Evolutionary conservation across 2,329 filamentous ascomycete genomes (phyloP), one percentile per base, ranked within the genome.

Genomic region (Exserohilum turcica): DNA sequence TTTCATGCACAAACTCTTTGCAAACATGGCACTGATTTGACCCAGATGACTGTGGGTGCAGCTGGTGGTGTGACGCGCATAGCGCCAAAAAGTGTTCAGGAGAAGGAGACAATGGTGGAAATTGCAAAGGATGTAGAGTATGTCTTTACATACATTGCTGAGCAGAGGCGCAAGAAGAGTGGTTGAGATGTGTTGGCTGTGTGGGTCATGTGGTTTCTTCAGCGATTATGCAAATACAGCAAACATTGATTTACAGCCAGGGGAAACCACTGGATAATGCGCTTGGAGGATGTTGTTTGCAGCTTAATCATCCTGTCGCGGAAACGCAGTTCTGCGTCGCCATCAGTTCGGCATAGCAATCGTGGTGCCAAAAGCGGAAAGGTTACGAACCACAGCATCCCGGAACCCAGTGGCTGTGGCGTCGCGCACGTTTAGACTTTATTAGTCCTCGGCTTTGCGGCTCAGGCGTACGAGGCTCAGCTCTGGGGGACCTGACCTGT

Each of bases 11-110:
- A 3, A 29, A 18, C 13, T 35, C 13, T 7, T 21, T 19, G 37
- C 19, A 29, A 12, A 37, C 15, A 21, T 13, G 13, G 16, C n/a
- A 31, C 36, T 52, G 77, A 87, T 51, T 92, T 92, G 27, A 12
- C n/a, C 10, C 28, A 53, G 88, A 88, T 85, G 7, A 92, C 89
- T 8, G 83, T 86, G 9, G 88, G 86, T 54, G 84, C 92, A 70
- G 89, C 89, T 0, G 80, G 80, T 48, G 90, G 90, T 0, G 42
- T 63, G 6, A 57, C 64, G 8, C 48, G 54, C 15, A 72, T 81
- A 24, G 65, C 92, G 50, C 90, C 90, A 0, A 77, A 81, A 27
- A 38, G 43, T 6, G 48, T 52, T n/a, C 54, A 54, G 21, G 42
- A 48, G 29, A 56, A 59, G 27, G 54, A 58, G 40, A 60, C 49